A percentile compares a stretch with the other conserved stretches of the same genome.
phyloP scores from a whole-genome alignment of 2,329 filamentous ascomycete genomes.

The Paracoccidioides brasiliensis region DNA sequence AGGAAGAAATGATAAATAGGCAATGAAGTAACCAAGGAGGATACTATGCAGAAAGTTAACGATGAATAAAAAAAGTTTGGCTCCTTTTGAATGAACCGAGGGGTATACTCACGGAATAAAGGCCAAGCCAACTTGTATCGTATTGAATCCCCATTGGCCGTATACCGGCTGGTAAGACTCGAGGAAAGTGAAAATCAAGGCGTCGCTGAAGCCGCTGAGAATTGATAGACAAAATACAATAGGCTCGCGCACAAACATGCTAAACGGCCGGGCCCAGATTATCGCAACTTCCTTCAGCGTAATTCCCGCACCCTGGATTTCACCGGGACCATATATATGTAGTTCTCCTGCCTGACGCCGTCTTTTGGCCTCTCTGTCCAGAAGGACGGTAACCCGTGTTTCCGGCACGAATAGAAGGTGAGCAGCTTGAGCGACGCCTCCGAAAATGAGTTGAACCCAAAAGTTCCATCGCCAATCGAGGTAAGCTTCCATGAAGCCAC shows the following conservation, averaged over 20 bases:
- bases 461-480: conserved; percentile 48
- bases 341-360: conserved; percentile 41
- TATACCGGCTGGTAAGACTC: conserved; percentile 50
- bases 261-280: conserved; percentile 49
- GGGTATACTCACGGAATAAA: conserved; percentile 38
- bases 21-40: conserved; percentile 44
- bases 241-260: conserved; percentile 51
- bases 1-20: conserved; percentile 43
- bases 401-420: conserved; percentile 41
- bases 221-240: conserved; percentile 50
- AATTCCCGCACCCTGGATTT: conserved; percentile 48
- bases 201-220: conserved; percentile 51
- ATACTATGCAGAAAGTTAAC: conserved; percentile 21
- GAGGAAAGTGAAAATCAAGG: conserved; percentile 54
- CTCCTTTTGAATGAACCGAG: neutral
- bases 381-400: conserved; percentile 44
- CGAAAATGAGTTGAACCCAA: conserved; percentile 49
- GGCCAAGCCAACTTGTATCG: conserved; percentile 35
- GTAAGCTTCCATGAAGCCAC: conserved; percentile 39
- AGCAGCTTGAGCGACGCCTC: conserved; percentile 39
- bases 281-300: conserved; percentile 42
- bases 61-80: neutral
- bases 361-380: conserved; percentile 46
- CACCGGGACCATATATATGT: conserved; percentile 59
- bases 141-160: conserved; percentile 45